Evolutionary conservation across 2,329 filamentous ascomycete genomes (phyloP), one percentile per base, ranked within the genome.

Genomic region (Colletotrichum trifolii): DNA sequence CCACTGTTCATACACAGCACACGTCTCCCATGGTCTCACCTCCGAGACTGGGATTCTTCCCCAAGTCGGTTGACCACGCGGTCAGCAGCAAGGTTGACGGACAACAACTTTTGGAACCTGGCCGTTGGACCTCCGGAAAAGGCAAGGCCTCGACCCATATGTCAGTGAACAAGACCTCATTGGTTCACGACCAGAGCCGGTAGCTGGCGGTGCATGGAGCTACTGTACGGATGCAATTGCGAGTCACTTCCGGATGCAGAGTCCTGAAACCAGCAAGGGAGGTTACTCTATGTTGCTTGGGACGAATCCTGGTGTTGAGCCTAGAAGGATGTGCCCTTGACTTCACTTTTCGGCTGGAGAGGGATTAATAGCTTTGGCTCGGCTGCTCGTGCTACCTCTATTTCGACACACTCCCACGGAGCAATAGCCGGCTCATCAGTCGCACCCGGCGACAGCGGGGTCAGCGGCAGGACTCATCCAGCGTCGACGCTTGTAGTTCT

Each of bases 191-290:
- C 42, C 40, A 47, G 38, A 12, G 34, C 38, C 42, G 40, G 33
- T 47, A 13, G 34, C 39, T 50, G 25, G 25, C 25, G 25, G 34
- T 57, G 47, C 64, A 66, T 54, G 54, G 53, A 47, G 48, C 60
- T 64, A 54, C 64, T 59, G 48, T 59, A 42, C 64, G 48, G 54
- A 46, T 49, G 48, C 36, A 60, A 54, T 54, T 42, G 38, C 60
- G 34, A 60, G 43, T 64, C 25, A 58, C 50, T 57, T 60, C 64
- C 64, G 56, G 47, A 60, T 68, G 55, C 64, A 61, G 64, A 64
- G 54, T 48, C 42, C 60, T 68, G 64, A 61, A 67, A 65, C 60
- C 46, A 64, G 62, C 58, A 54, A 54, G 45, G 49, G 36, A 54
- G 45, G 49, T 33, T 56, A 45, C 17, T 46, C 42, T 25, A 6